These are phyloP conservation scores for Narthecium ossifragum DNA, from an alignment of 106 monocot genomes.

Conservation along the genomic window DNA sequence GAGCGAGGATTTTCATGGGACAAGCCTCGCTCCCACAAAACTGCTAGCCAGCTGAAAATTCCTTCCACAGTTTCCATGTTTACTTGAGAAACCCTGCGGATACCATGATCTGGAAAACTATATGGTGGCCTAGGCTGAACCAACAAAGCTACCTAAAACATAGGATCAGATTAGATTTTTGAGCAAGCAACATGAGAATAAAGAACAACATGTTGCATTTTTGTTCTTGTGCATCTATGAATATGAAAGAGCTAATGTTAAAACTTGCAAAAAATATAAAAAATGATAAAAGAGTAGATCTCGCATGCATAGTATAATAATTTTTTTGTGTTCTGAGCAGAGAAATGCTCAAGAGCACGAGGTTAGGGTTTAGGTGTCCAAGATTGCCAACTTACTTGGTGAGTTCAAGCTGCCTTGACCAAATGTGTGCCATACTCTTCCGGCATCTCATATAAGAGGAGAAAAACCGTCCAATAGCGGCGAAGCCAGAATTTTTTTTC, in stretches of 20 bases:
- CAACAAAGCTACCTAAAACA: conserved; percentile 62
- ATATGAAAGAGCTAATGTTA: no score
- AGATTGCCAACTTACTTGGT: conserved; percentile 46
- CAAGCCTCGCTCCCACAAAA: conserved; percentile 93
- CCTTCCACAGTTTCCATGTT: conserved; percentile 62
- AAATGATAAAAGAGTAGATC: no score
- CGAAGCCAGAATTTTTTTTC: no score
- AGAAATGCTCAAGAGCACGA: no score
- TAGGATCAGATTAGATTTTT: no score
- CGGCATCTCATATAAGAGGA: conserved; percentile 89
- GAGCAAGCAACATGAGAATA: no score
- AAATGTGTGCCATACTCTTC: conserved; percentile 96
- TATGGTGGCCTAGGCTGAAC: conserved; percentile 29
- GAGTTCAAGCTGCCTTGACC: conserved; percentile 93
- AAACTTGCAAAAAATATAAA: no score
- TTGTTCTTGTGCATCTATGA: no score
- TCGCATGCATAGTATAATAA: no score
- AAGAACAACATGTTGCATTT: no score
- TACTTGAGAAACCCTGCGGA: conserved; percentile 14
- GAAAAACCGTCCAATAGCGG: conserved; percentile 68
- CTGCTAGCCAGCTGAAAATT: conserved; percentile 64
- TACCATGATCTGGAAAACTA: neutral
- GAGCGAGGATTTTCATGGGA: conserved; percentile 89
- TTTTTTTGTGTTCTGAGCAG: no score
- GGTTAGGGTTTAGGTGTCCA: no score